phyloP scores from a whole-genome alignment of 805 yeast genomes.

The Priceomyces carsonii region DNA sequence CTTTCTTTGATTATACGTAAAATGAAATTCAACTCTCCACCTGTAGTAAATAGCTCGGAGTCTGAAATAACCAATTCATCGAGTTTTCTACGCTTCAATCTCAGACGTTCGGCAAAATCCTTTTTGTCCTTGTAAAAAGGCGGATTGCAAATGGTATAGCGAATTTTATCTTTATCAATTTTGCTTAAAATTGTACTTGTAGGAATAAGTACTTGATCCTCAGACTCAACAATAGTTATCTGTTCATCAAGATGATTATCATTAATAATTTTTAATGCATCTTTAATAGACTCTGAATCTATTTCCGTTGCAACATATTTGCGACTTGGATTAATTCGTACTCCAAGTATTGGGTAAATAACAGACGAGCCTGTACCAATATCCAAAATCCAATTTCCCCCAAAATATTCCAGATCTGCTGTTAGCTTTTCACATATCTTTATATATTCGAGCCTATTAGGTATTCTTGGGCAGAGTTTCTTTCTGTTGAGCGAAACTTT shows the following conservation, averaged over 20 bases:
- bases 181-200: neutral
- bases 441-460: conserved; percentile 18
- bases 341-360: conserved; percentile 17
- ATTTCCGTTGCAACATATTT: conserved; percentile 18
- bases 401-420: conserved; percentile 5
- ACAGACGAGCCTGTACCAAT: conserved; percentile 23
- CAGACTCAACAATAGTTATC: conserved; percentile 1
- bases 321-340: neutral
- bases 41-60: conserved; percentile 13
- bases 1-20: conserved; percentile 13
- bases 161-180: conserved; percentile 1
- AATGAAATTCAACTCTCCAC: conserved; percentile 20
- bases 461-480: conserved; percentile 19
- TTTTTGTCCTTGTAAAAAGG: conserved; percentile 16
- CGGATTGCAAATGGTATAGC: conserved; percentile 20
- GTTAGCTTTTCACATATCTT: conserved; percentile 14
- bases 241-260: conserved; percentile 1
- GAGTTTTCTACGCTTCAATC: conserved; percentile 7
- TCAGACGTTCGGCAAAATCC: conserved; percentile 9
- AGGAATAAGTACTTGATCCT: conserved; percentile 2
- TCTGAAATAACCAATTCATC: conserved; percentile 10
- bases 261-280: conserved; percentile 7
- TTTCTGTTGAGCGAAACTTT: conserved; percentile 11
- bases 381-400: conserved; percentile 12
- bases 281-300: conserved; percentile 11